Percentiles rank a stretch among this genome's conserved stretches.
Conservation (phyloP, 1,284 basidiomycete species). For the Heterobasidion occidentale region DNA sequence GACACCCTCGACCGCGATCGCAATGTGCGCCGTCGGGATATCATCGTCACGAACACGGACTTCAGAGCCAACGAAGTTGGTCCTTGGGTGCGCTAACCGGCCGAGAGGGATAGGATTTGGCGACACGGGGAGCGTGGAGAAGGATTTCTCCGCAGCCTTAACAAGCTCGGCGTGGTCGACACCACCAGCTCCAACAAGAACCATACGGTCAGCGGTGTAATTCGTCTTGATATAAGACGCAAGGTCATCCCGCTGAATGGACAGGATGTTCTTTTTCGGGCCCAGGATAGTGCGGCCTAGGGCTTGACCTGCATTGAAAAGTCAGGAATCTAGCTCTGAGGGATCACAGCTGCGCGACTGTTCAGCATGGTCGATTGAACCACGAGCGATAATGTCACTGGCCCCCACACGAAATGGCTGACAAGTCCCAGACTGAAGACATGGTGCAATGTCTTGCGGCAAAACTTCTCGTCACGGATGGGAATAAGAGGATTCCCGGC, state of each 20-base stretch:
- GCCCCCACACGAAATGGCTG: too few relatives aligned
- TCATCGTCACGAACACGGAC: slow-evolving; percentile 95
- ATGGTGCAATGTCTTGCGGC: too few relatives aligned
- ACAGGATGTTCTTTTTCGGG: slow-evolving; percentile 93
- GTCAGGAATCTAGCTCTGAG: background rate
- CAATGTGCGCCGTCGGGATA: slow-evolving; percentile 84
- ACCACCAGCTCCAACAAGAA: slow-evolving; percentile 94
- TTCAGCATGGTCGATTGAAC: too few relatives aligned
- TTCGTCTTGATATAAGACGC: slow-evolving; percentile 92
- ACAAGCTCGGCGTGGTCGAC: slow-evolving; percentile 92
- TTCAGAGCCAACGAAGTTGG: slow-evolving; percentile 90
- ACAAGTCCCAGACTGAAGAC: too few relatives aligned
- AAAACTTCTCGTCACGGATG: too few relatives aligned
- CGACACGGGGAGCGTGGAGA: slow-evolving; percentile 85
- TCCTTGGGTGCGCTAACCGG: slow-evolving; percentile 65
- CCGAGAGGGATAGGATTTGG: slow-evolving; percentile 86
- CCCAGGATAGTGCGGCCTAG: slow-evolving; percentile 98
- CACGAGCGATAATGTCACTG: too few relatives aligned
- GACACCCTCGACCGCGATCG: slow-evolving; percentile 96
- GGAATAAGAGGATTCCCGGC: too few relatives aligned
- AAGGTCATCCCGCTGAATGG: slow-evolving; percentile 91
- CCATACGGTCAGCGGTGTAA: slow-evolving; percentile 99
- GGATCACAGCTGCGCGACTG: background rate
- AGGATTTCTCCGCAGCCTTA: slow-evolving; percentile 92
- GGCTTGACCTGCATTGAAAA: slow-evolving; percentile 59